Evolutionary conservation across 1,284 basidiomycete species (phyloP).

Genomic region (Rhodotorula sp.): DNA sequence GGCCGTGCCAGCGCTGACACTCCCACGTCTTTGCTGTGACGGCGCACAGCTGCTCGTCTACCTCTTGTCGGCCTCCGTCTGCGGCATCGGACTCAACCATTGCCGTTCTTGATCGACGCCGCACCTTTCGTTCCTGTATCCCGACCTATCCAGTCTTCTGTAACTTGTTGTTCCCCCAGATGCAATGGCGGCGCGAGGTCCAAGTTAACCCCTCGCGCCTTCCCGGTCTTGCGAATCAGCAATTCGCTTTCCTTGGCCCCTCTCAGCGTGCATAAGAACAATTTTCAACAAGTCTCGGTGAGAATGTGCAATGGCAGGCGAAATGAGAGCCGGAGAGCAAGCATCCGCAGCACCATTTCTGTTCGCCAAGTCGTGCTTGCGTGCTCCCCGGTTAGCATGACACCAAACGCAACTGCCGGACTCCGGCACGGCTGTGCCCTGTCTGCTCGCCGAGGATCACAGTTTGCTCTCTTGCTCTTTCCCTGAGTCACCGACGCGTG

Average conservation of each 20-base stretch:
- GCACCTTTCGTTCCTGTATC: not conserved
- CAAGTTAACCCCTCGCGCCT: too few species aligned
- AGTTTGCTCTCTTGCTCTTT: too few species aligned
- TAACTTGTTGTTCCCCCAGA: not conserved
- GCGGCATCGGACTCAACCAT: slow-evolving; percentile 63
- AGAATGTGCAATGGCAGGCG: too few species aligned
- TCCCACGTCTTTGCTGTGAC: slow-evolving; percentile 53
- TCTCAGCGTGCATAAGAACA: not conserved
- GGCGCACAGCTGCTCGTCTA: slow-evolving; percentile 58
- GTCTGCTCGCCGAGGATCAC: too few species aligned
- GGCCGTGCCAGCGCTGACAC: not conserved
- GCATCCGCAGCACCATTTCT: too few species aligned
- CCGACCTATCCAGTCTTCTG: not conserved
- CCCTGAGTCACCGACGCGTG: too few species aligned
- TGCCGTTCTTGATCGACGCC: not conserved
- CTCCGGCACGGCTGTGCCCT: too few species aligned
- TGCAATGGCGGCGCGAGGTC: too few species aligned
- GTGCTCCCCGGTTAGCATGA: too few species aligned
- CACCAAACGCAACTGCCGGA: too few species aligned
- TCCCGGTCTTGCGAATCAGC: not conserved
- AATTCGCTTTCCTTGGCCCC: not conserved
- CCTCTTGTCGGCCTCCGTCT: slow-evolving; percentile 78
- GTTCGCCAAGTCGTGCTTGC: too few species aligned
- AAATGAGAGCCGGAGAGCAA: too few species aligned
- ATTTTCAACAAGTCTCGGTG: not conserved